Conservation (phyloP, 371 early-diverging fungal species). For the Apophysomyces trapeziformis region DNA sequence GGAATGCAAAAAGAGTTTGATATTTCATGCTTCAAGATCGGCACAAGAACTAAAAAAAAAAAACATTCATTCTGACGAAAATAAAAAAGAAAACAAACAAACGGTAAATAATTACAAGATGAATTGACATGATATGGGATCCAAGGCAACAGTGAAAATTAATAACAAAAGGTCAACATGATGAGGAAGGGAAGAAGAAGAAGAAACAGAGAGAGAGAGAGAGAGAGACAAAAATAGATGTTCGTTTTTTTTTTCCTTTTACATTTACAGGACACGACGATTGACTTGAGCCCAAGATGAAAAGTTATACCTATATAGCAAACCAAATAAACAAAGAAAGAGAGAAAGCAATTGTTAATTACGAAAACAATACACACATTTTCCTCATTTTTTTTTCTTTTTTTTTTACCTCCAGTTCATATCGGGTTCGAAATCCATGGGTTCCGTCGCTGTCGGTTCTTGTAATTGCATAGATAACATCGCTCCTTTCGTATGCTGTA, state of each 20-base stretch:
- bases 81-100: too few relatives aligned
- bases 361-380: too few relatives aligned
- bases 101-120: not conserved
- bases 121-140: not conserved
- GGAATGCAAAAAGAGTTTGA: too few relatives aligned
- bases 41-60: too few relatives aligned
- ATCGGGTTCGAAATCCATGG: conserved; percentile 1
- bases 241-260: too few relatives aligned
- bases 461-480: not conserved
- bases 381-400: too few relatives aligned
- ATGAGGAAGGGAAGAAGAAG: too few relatives aligned
- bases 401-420: conserved; percentile 2
- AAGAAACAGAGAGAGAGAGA: too few relatives aligned
- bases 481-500: not conserved
- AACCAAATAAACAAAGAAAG: not conserved
- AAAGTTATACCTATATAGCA: not conserved
- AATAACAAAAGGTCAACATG: not conserved
- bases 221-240: not conserved
- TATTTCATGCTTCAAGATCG: too few relatives aligned
- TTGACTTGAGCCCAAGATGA: conserved; percentile 9
- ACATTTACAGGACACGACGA: not conserved
- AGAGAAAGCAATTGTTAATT: too few relatives aligned
- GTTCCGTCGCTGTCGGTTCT: not conserved
- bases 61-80: too few relatives aligned
- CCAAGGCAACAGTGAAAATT: not conserved